Base-by-base conservation (phyloP, 805 yeast genomes). In the Spathaspora girioi region DNA sequence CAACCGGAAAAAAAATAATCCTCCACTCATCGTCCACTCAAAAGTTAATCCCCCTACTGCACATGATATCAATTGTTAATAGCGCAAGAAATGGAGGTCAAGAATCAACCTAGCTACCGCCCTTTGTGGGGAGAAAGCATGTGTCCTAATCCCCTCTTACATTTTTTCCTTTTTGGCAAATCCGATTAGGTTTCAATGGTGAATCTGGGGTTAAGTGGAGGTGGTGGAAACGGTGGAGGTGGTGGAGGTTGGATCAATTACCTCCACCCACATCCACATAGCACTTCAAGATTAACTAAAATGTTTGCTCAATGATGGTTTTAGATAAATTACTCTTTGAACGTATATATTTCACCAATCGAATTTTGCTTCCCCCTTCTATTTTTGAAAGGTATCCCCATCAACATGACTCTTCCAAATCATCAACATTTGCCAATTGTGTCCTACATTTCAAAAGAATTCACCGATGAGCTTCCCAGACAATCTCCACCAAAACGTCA, bases 401-500 rank as follows among this genome's bases (percentile, higher is more conserved):
- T 35, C 17, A 35, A 19, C 8, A 49, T 49, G 52, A 49, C 52
- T 8, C 27, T 49, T 20, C 52, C 52, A 11, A 45, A 49, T 32
- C 31, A 15, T 15, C 42, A 23, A 19, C 42, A 45, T 27, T 45
- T 38, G 9, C 46, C 46, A 31, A 19, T 43, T 43, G 46, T 43
- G 5, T 43, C 46, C 10, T 43, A 43, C 32, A 26, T 43, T 18
- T 43, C 46, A 10, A 10, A 43, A 14, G 46, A 43, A 27, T 43
- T 27, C 38, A 43, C 46, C 17, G 46, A 43, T 43, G 46, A 27
- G 10, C 46, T 43, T 27, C 46, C 46, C 17, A 43, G 46, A 27
- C 38, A 15, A 43, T 43, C 46, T n/a, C 46, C 32, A 40, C 46
- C 50, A 15, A 43, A 27, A 15, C 29, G 46, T n/a, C 46, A 76